phyloP scores from a whole-genome alignment of 768 basidiomycete species.

The Boletus tomentosulus region DNA sequence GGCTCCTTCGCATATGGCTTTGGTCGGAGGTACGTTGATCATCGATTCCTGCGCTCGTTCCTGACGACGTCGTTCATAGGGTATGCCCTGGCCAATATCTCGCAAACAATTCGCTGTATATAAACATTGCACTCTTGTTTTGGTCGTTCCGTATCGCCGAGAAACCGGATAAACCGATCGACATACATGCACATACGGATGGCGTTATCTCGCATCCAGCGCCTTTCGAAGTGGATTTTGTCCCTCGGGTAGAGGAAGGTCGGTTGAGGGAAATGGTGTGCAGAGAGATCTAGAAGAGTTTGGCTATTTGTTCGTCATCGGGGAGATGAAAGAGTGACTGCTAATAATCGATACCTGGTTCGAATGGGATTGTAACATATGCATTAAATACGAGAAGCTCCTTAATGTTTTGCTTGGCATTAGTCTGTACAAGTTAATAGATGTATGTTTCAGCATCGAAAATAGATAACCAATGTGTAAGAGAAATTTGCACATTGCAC shows the following conservation, averaged over 20 bases:
- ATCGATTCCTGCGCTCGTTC: background rate
- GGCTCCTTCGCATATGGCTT: constrained; percentile 47
- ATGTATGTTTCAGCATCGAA: background rate
- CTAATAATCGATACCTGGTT: background rate
- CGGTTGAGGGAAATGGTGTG: constrained; percentile 10
- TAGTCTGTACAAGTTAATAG: no score
- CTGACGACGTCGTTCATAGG: constrained; percentile 22
- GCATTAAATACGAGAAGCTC: background rate
- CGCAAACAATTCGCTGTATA: constrained; percentile 46
- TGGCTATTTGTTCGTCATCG: background rate
- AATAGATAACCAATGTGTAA: background rate
- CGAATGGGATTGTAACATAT: background rate
- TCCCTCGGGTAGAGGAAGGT: constrained; percentile 35
- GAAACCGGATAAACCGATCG: constrained; percentile 49
- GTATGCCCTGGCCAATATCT: constrained; percentile 61
- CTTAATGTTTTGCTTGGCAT: background rate
- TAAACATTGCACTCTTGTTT: constrained; percentile 55
- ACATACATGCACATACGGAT: constrained; percentile 52
- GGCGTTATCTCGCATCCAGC: constrained; percentile 51
- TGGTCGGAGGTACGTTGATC: constrained; percentile 34
- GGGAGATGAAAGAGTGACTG: background rate
- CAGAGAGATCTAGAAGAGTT: background rate
- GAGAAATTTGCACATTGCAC: background rate
- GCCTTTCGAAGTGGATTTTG: constrained; percentile 54
- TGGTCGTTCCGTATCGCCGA: constrained; percentile 57